A percentile compares a stretch with the other conserved stretches of the same genome.
These are phyloP conservation scores for Rhodotorula babjevae DNA, from an alignment of 768 basidiomycete genomes.

Conservation along the genomic window DNA sequence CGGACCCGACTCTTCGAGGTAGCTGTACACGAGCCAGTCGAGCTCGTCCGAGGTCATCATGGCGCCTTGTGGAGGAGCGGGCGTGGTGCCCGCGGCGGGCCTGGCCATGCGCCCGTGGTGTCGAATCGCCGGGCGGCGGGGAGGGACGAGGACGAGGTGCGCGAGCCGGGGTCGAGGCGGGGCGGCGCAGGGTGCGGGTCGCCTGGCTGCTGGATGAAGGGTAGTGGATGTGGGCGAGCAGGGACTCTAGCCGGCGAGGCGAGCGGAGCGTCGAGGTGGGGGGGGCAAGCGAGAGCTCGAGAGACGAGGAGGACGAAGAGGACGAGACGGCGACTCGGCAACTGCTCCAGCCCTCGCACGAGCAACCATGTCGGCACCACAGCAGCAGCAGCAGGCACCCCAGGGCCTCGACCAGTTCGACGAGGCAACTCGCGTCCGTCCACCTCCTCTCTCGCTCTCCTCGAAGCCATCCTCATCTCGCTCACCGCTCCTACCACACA, in stretches of 20 bases:
- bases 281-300: too few relatives aligned
- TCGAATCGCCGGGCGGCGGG: too few relatives aligned
- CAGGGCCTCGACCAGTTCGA: constrained; percentile 29
- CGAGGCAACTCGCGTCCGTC: constrained; percentile 11
- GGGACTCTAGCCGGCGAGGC: too few relatives aligned
- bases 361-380: constrained; percentile 8
- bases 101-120: too few relatives aligned
- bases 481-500: background rate
- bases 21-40: constrained; percentile 41
- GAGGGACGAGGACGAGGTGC: background rate
- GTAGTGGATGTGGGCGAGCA: too few relatives aligned
- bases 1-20: constrained; percentile 34
- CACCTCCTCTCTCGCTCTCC: background rate
- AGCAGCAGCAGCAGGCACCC: constrained; percentile 1
- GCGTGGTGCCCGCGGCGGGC: background rate
- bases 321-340: background rate
- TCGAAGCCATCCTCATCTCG: background rate
- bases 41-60: constrained; percentile 38
- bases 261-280: too few relatives aligned
- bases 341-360: too few relatives aligned
- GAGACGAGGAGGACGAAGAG: too few relatives aligned
- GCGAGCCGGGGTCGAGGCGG: background rate
- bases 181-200: background rate
- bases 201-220: too few relatives aligned
- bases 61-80: background rate